These are phyloP conservation scores for Naganishia vaughanmartiniae DNA, from an alignment of 768 basidiomycete species.

Conservation along the genomic window DNA sequence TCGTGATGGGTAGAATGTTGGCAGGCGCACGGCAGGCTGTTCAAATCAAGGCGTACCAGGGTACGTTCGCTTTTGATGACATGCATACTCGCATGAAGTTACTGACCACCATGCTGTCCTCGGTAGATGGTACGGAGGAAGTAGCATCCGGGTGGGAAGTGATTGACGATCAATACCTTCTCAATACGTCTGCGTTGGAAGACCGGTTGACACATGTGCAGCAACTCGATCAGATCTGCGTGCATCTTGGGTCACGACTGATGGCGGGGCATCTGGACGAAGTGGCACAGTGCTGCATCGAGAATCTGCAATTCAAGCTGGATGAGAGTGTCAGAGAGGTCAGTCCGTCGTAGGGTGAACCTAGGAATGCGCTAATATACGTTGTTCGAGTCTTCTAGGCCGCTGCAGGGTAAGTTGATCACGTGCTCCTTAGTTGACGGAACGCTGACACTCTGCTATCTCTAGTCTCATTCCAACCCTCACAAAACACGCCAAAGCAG, in stretches of 20 bases:
- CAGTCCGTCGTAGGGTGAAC: background rate
- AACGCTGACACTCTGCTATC: background rate
- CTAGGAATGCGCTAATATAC: background rate
- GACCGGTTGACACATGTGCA: slow-evolving; percentile 17
- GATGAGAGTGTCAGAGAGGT: slow-evolving; percentile 24
- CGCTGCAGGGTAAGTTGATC: background rate
- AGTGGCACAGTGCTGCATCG: slow-evolving; percentile 12
- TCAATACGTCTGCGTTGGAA: slow-evolving; percentile 15
- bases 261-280: slow-evolving; percentile 14
- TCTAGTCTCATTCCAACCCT: slow-evolving; percentile 4
- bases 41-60: background rate
- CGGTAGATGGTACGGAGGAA: background rate
- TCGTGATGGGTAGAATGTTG: slow-evolving; percentile 23
- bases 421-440: background rate
- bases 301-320: slow-evolving; percentile 25
- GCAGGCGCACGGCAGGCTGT: slow-evolving; percentile 1
- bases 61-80: background rate
- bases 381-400: background rate
- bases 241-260: slow-evolving; percentile 1
- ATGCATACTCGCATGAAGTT: background rate
- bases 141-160: slow-evolving; percentile 11
- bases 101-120: background rate
- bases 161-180: slow-evolving; percentile 16
- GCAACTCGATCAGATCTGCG: background rate
- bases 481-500: slow-evolving; percentile 7